Conservation (phyloP, 108 stramenopile genomes). For the Discostella pseudostelligera region DNA sequence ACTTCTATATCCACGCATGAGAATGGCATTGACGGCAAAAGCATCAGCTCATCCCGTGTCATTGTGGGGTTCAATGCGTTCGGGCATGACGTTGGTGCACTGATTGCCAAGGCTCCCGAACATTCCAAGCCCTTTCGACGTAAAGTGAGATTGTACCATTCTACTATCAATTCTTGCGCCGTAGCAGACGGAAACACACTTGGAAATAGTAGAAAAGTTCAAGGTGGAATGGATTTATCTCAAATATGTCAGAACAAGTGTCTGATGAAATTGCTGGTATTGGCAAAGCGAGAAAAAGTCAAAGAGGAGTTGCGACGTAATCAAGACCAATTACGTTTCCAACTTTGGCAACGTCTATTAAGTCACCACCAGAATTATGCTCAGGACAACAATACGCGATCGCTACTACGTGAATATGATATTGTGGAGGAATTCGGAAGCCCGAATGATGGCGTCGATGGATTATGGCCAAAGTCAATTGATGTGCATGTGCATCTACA, state of each 20-base stretch:
- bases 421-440: constrained; percentile 28
- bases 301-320: constrained; percentile 33
- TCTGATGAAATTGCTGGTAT: constrained; percentile 58
- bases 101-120: constrained; percentile 65
- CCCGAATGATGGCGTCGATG: constrained; percentile 2
- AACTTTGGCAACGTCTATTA: constrained; percentile 22
- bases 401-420: constrained; percentile 14
- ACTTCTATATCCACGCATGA: constrained; percentile 25
- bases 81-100: constrained; percentile 55
- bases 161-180: constrained; percentile 23
- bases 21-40: background rate
- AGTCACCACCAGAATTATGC: background rate
- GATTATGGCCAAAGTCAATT: constrained; percentile 27
- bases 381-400: background rate
- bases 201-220: background rate
- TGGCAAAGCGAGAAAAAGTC: constrained; percentile 63
- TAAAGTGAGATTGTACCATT: constrained; percentile 55
- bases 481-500: constrained; percentile 46
- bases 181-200: background rate
- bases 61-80: constrained; percentile 86
- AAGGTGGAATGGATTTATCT: constrained; percentile 42
- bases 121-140: constrained; percentile 68
- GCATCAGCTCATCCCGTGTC: constrained; percentile 44
- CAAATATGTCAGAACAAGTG: constrained; percentile 51
- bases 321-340: constrained; percentile 21